Evolutionary conservation across 2,329 filamentous ascomycete genomes (phyloP), one percentile per base, ranked within the genome.

Genomic region (Scedosporium boydii): DNA sequence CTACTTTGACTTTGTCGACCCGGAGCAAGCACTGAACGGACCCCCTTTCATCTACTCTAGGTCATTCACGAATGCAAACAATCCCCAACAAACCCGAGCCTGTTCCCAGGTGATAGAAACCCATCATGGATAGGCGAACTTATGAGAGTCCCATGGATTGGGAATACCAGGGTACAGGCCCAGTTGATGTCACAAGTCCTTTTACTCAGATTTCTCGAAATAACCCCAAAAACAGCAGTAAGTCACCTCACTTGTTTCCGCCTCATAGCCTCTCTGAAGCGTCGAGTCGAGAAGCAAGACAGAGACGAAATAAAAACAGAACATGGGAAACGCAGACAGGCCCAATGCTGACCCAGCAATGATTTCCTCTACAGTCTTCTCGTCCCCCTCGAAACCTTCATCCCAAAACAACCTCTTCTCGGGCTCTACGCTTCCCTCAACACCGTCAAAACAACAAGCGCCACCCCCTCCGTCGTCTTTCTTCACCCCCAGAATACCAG

Each of bases 121-220:
- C 34, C 29, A 38, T 38, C 46, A 85, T 83, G 78, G 78, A 83
- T 61, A 77, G 78, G 66, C 77, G 85, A 68, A 84, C 80, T 1
- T 81, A 77, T 66, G 84, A 87, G 72, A 77, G 82, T 65, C 84
- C 77, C 65, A 88, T 88, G 85, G 85, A 87, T 68, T 88, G 83
- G 82, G 83, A 87, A 70, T 87, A 85, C 71, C 80, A 87, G 67
- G 78, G 77, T 64, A 72, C 76, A 58, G 83, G 80, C 1, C 84
- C 83, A 18, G 72, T 84, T 64, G 85, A 87, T 72, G 79, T 79
- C 18, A 83, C 82, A 9, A 87, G 84, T 66, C 85, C 85, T 2
- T 87, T 87, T 70, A 77, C 80, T 21, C 82, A 84, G 65, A 77
- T 81, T 44, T 76, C 78, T 1, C 78, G 73, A 68, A 71, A 69